Percentiles rank a stretch among this genome's conserved stretches.
phyloP scores from a whole-genome alignment of 2,329 filamentous ascomycete genomes.

The Emydomyces testavorans region DNA sequence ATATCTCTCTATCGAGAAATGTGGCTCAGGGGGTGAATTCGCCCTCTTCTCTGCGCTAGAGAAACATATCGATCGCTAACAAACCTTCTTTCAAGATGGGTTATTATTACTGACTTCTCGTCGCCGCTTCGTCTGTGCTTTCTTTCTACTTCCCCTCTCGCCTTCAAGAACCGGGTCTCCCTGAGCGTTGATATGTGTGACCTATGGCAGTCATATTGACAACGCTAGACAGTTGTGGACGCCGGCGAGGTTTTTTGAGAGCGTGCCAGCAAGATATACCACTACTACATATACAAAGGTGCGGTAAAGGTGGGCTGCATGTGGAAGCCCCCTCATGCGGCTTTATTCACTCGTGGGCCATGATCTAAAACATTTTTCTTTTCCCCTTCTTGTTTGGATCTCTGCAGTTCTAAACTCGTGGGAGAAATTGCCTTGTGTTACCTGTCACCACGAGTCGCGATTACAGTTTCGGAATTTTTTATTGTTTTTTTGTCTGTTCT shows the following conservation, averaged over 20 bases:
- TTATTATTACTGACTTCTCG: not conserved
- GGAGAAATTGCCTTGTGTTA: conserved; percentile 6
- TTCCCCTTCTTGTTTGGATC: not conserved
- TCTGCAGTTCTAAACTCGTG: not conserved
- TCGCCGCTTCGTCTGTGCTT: not conserved
- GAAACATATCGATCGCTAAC: not conserved
- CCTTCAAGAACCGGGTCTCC: no score
- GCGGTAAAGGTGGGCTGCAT: conserved; percentile 4
- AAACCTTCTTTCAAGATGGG: conserved; percentile 2
- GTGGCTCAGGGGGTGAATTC: no score
- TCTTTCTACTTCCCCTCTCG: not conserved
- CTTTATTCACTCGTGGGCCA: conserved; percentile 6
- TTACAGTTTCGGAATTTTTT: not conserved
- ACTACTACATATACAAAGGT: not conserved
- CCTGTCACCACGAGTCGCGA: conserved; percentile 2
- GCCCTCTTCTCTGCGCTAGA: no score
- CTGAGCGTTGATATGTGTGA: no score
- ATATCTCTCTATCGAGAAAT: no score
- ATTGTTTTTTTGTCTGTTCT: conserved; percentile 2
- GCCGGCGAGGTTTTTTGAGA: not conserved
- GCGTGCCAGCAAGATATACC: not conserved
- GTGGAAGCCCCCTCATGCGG: conserved; percentile 5
- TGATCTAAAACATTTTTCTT: not conserved
- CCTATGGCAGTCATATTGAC: not conserved
- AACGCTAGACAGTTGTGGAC: not conserved